Evolutionary conservation across 139 green algal genomes (phyloP).

Genomic region (Limnomonas spitsbergensis): DNA sequence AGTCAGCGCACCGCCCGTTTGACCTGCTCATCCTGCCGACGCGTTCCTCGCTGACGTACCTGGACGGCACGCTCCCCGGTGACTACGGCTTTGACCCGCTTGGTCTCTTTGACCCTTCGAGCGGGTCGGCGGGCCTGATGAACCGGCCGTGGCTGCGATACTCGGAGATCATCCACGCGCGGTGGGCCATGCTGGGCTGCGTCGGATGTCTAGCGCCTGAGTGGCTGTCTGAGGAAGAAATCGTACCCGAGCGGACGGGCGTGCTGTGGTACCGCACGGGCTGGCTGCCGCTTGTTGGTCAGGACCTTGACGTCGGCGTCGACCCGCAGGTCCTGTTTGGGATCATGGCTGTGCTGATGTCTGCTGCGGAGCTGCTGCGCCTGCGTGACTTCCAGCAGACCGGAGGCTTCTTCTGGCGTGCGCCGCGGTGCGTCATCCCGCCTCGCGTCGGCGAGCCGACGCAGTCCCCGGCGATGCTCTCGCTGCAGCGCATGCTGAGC

Average conservation of each 20-base stretch:
- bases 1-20: neutral
- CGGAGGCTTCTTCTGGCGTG: neutral
- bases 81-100: conserved; percentile 93
- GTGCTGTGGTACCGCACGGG: conserved; percentile 69
- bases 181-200: conserved; percentile 59
- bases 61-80: conserved; percentile 59
- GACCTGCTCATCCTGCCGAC: conserved; percentile 10
- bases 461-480: conserved; percentile 30
- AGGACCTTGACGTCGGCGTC: conserved; percentile 14
- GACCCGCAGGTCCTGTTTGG: conserved; percentile 5
- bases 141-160: neutral
- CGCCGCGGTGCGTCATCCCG: no score
- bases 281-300: conserved; percentile 46
- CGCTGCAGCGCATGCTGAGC: conserved; percentile 37
- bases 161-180: conserved; percentile 11
- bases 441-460: neutral
- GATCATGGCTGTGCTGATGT: conserved; percentile 18
- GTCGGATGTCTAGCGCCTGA: conserved; percentile 55
- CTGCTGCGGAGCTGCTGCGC: conserved; percentile 54
- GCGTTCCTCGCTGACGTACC: conserved; percentile 33
- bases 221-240: conserved; percentile 39
- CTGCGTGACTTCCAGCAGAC: conserved; percentile 52
- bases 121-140: conserved; percentile 36
- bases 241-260: conserved; percentile 60
- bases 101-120: conserved; percentile 66